Conservation (phyloP, 257 asterid species). For the Thymus quinquecostatus region DNA sequence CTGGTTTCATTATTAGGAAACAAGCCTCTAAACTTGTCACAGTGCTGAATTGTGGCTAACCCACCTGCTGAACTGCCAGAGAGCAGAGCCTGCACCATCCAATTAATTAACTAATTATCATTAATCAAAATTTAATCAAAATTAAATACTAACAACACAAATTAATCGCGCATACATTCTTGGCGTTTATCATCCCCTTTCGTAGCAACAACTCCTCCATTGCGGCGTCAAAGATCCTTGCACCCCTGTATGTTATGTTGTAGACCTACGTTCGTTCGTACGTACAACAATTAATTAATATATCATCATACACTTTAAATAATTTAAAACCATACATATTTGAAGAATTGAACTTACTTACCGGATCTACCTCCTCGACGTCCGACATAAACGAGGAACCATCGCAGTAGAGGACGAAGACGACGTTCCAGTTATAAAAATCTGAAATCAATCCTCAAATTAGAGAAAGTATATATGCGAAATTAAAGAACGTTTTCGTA, state of each 20-base stretch:
- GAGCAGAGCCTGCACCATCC: slow-evolving; percentile 36
- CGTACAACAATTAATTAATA: no score
- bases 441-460: not conserved
- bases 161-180: not conserved
- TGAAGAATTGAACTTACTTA: not conserved
- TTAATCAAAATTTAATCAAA: no score
- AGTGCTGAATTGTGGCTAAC: slow-evolving; percentile 42
- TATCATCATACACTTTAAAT: no score
- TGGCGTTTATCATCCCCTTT: slow-evolving; percentile 38
- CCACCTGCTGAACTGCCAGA: slow-evolving; percentile 51
- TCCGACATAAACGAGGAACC: not conserved
- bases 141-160: no score
- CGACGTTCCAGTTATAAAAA: not conserved
- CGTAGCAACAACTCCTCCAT: slow-evolving; percentile 24
- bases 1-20: slow-evolving; percentile 14
- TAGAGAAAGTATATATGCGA: not conserved
- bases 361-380: not conserved
- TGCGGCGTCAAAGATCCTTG: slow-evolving; percentile 32
- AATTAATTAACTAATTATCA: no score
- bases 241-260: slow-evolving; percentile 36
- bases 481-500: not conserved
- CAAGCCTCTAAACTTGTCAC: slow-evolving; percentile 40
- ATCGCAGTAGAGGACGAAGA: not conserved
- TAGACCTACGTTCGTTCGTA: not conserved
- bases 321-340: no score